phyloP scores from a whole-genome alignment of 2,329 filamentous ascomycete species.

The Geosmithia morbida region DNA sequence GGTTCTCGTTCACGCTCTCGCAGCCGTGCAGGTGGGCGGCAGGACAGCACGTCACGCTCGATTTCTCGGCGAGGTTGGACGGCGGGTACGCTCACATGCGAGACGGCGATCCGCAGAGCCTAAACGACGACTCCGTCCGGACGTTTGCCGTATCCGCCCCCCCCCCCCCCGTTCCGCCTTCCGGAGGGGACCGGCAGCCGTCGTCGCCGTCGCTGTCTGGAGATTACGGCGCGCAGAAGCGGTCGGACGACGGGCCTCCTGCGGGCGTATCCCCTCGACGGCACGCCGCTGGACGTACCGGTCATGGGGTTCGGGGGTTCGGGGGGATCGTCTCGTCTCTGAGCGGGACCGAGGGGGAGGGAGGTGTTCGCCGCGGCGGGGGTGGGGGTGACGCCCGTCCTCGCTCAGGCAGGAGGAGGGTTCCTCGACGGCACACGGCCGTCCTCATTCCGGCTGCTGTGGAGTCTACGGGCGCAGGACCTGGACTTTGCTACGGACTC shows the following conservation, averaged over 20 bases:
- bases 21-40: slow-evolving; percentile 34
- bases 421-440: slow-evolving; percentile 13
- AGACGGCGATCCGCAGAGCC: slow-evolving; percentile 60
- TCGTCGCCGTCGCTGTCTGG: no score
- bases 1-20: slow-evolving; percentile 38
- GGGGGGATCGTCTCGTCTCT: slow-evolving; percentile 27
- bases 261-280: slow-evolving; percentile 34
- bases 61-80: slow-evolving; percentile 55
- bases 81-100: slow-evolving; percentile 72
- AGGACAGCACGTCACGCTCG: slow-evolving; percentile 67
- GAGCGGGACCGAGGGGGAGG: slow-evolving; percentile 7
- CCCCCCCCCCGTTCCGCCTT: slow-evolving; percentile 18
- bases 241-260: slow-evolving; percentile 55
- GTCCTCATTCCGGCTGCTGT: slow-evolving; percentile 41
- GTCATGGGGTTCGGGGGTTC: slow-evolving; percentile 64
- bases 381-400: slow-evolving; percentile 69
- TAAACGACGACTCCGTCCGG: slow-evolving; percentile 75
- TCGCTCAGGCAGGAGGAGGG: slow-evolving; percentile 48
- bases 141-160: slow-evolving; percentile 69
- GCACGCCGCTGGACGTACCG: slow-evolving; percentile 43
- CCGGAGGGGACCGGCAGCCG: slow-evolving; percentile 11
- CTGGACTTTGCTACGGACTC: slow-evolving; percentile 45
- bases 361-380: slow-evolving; percentile 59
- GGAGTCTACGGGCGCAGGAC: slow-evolving; percentile 52
- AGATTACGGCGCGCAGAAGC: slow-evolving; percentile 58